Evolutionary conservation across 352 stramenopile genomes (phyloP).

Genomic region (Pythium rishiriense): DNA sequence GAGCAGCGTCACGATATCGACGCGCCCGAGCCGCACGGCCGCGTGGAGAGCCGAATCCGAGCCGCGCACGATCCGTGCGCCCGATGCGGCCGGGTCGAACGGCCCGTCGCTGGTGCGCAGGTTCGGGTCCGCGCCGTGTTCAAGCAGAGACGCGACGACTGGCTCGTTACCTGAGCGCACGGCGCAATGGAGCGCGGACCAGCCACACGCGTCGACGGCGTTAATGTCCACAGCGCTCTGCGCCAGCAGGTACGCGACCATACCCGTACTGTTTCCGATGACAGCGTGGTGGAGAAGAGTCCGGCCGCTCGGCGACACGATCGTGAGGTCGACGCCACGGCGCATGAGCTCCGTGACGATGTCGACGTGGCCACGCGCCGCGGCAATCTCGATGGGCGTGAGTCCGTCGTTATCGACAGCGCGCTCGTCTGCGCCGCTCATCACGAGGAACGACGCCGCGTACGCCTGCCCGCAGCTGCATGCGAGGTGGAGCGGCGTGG

Average conservation of each 20-base stretch:
- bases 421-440: conserved; percentile 27
- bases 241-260: conserved; percentile 7
- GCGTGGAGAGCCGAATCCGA: conserved; percentile 30
- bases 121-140: conserved; percentile 5
- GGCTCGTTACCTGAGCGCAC: conserved; percentile 6
- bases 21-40: conserved; percentile 2
- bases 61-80: not conserved
- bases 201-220: conserved; percentile 16
- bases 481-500: conserved; percentile 35
- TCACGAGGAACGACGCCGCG: conserved; percentile 31
- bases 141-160: not conserved
- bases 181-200: conserved; percentile 9
- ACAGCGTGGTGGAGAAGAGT: conserved; percentile 14
- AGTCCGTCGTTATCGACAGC: conserved; percentile 5
- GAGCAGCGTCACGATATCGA: not conserved
- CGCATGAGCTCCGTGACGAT: conserved; percentile 30
- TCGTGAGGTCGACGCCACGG: conserved; percentile 27
- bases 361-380: conserved; percentile 29
- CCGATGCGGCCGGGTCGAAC: not conserved
- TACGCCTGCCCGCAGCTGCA: conserved; percentile 32
- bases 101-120: not conserved
- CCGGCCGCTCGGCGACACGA: not conserved
- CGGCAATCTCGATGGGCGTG: conserved; percentile 27
- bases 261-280: not conserved
- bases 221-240: conserved; percentile 3